A percentile compares a stretch with the other conserved stretches of the same genome.
These are phyloP conservation scores for Pseudogymnoascus sp. DNA, from an alignment of 2,329 filamentous ascomycete species.

Conservation along the genomic window DNA sequence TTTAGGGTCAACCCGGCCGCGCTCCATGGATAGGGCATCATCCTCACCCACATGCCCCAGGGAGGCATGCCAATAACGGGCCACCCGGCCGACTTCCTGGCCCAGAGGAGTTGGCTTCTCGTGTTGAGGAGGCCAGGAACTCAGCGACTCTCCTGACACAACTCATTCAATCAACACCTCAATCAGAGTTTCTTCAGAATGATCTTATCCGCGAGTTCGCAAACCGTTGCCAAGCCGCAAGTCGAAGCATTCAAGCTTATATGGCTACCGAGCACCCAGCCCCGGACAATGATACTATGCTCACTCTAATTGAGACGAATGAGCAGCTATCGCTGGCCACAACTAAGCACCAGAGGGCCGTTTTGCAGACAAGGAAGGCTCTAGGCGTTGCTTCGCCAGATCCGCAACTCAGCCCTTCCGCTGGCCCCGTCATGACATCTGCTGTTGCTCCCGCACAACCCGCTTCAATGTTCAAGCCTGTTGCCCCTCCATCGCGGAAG, in stretches of 20 bases:
- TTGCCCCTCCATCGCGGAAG: constrained; percentile 10
- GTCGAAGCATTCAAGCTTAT: constrained; percentile 74
- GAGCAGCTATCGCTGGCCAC: constrained; percentile 78
- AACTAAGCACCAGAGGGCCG: constrained; percentile 74
- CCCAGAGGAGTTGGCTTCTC: constrained; percentile 67
- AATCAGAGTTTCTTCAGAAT: constrained; percentile 65
- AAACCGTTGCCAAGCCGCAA: constrained; percentile 73
- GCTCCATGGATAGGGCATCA: not conserved
- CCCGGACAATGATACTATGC: constrained; percentile 89
- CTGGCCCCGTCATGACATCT: constrained; percentile 1
- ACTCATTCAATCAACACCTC: constrained; percentile 76
- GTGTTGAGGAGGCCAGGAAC: constrained; percentile 83
- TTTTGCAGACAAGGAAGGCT: constrained; percentile 54
- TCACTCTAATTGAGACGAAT: constrained; percentile 87
- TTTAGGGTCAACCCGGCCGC: not conserved
- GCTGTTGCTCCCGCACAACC: constrained; percentile 11
- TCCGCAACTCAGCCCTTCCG: constrained; percentile 12
- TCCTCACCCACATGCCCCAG: not conserved
- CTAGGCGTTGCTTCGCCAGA: constrained; percentile 32
- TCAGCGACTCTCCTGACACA: constrained; percentile 89
- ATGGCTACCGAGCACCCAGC: constrained; percentile 70
- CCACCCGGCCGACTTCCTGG: constrained; percentile 41
- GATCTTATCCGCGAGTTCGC: constrained; percentile 92
- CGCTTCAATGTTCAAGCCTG: constrained; percentile 10
- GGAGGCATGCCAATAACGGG: constrained; percentile 1